phyloP scores from a whole-genome alignment of 2,329 filamentous ascomycete species.

The Domatiomyces catenatus region DNA sequence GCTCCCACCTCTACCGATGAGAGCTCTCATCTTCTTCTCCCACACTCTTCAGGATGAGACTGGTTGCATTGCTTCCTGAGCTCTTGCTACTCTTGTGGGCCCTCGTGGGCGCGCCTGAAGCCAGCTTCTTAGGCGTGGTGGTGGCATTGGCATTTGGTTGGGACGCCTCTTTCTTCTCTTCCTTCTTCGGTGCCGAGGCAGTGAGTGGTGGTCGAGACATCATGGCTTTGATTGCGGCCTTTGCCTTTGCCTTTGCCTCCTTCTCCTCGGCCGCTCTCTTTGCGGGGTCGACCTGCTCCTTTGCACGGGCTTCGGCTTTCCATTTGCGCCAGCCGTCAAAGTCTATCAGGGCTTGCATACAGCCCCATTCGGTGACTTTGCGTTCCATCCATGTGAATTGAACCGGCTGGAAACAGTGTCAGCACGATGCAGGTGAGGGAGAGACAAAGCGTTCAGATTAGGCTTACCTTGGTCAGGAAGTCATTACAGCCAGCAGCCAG shows the following conservation, averaged over 20 bases:
- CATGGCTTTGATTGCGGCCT: constrained; percentile 16
- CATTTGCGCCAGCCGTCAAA: constrained; percentile 96
- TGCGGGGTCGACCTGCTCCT: constrained; percentile 16
- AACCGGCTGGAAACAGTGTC: constrained; percentile 46
- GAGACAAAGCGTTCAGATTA: constrained; percentile 15
- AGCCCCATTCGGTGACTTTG: constrained; percentile 98
- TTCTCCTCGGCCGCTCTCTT: constrained; percentile 15
- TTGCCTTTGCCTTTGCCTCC: constrained; percentile 17
- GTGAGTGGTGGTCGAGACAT: constrained; percentile 8
- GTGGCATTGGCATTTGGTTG: constrained; percentile 8
- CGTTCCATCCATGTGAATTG: constrained; percentile 95
- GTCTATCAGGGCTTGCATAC: constrained; percentile 98
- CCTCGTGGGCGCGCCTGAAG: neutral
- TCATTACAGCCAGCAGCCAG: constrained; percentile 94
- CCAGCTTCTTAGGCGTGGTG: constrained; percentile 1
- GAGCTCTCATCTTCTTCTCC: constrained; percentile 11
- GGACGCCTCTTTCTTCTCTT: constrained; percentile 4
- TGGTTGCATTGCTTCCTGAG: constrained; percentile 3
- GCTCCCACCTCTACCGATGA: neutral
- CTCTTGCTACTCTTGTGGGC: constrained; percentile 8
- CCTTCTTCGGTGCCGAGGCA: constrained; percentile 5
- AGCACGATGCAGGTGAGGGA: constrained; percentile 1
- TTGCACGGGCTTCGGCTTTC: constrained; percentile 56
- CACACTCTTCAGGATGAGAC: constrained; percentile 9
- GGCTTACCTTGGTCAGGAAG: constrained; percentile 82